Evolutionary conservation across 345 rosid species (phyloP).

Genomic region (Dipteronia dyeriana): DNA sequence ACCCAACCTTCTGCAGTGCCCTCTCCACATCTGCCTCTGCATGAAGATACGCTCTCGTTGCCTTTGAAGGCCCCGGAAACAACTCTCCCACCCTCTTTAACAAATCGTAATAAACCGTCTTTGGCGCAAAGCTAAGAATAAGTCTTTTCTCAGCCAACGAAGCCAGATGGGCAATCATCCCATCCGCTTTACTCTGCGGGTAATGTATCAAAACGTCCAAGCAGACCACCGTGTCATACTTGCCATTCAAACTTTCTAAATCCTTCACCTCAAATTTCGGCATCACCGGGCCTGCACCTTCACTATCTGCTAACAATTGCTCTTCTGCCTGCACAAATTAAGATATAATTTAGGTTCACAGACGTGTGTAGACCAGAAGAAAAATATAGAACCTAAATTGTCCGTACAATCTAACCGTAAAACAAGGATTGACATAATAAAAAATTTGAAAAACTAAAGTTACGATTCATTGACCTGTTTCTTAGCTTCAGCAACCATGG

Average conservation of each 20-base stretch:
- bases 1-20: slow-evolving; percentile 79
- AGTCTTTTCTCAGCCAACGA: slow-evolving; percentile 82
- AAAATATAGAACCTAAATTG: too few species aligned
- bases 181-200: slow-evolving; percentile 90
- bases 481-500: slow-evolving; percentile 93
- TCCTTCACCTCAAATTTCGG: slow-evolving; percentile 86
- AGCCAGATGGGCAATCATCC: slow-evolving; percentile 92
- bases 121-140: slow-evolving; percentile 88
- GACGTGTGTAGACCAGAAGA: neutral
- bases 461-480: slow-evolving; percentile 39
- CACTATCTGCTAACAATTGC: slow-evolving; percentile 41
- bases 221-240: slow-evolving; percentile 80
- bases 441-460: too few species aligned
- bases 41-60: slow-evolving; percentile 89
- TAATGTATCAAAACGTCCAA: slow-evolving; percentile 92
- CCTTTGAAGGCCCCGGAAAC: slow-evolving; percentile 98
- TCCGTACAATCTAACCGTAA: too few species aligned
- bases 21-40: slow-evolving; percentile 88
- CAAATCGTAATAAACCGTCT: slow-evolving; percentile 78
- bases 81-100: slow-evolving; percentile 87
- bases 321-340: slow-evolving; percentile 61
- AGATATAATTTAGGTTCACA: neutral
- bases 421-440: too few species aligned
- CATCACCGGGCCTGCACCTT: slow-evolving; percentile 33
- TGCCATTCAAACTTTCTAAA: slow-evolving; percentile 78